Conservation (phyloP, 179 eudicot species). For the Silene coronaria region DNA sequence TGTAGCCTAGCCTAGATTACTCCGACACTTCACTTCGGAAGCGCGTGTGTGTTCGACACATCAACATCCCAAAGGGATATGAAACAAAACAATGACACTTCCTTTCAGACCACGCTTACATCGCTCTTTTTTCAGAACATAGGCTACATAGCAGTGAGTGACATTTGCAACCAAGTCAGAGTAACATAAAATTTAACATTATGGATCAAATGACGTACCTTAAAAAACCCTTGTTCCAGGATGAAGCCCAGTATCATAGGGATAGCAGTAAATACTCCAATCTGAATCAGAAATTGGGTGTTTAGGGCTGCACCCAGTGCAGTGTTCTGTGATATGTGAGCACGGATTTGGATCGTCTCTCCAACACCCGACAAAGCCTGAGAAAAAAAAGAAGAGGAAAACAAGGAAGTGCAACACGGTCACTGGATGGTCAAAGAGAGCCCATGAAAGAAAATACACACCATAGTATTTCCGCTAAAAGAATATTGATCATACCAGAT, state of each 20-base stretch:
- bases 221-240: conserved; percentile 80
- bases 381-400: conserved; percentile 16
- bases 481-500: conserved; percentile 59
- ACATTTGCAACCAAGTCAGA: background rate
- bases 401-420: conserved; percentile 1
- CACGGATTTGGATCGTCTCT: conserved; percentile 54
- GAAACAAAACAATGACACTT: no score
- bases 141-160: background rate
- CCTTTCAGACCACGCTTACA: background rate
- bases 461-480: background rate
- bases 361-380: conserved; percentile 98
- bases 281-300: conserved; percentile 94
- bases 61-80: no score
- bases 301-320: conserved; percentile 78
- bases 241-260: conserved; percentile 96
- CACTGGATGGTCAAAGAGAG: conserved; percentile 4
- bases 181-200: background rate
- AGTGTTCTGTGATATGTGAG: conserved; percentile 52
- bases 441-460: background rate
- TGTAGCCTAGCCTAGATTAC: no score
- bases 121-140: no score
- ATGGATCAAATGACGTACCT: conserved; percentile 40
- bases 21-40: no score
- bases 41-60: no score
- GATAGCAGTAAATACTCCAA: conserved; percentile 88